These are phyloP conservation scores for Jacaranda mimosifolia DNA, from an alignment of 257 asterid species.

Conservation along the genomic window DNA sequence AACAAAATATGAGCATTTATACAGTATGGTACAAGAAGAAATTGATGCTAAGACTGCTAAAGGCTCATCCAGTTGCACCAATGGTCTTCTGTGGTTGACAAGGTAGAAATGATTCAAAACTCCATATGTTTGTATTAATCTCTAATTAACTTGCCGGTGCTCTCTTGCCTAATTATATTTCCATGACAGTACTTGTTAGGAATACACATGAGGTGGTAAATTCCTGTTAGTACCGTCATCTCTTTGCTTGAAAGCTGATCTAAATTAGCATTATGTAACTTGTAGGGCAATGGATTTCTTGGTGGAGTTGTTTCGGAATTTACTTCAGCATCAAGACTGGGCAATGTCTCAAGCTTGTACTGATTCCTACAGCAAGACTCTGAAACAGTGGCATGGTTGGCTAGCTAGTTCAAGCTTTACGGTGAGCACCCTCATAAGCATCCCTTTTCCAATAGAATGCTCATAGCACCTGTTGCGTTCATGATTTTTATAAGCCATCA, in stretches of 20 bases:
- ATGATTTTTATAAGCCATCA: constrained; percentile 5
- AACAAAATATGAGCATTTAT: constrained; percentile 68
- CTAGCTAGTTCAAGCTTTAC: constrained; percentile 93
- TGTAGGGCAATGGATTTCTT: constrained; percentile 97
- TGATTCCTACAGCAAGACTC: constrained; percentile 83
- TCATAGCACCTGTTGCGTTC: constrained; percentile 7
- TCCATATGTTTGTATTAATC: constrained; percentile 10
- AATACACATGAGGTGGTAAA: background rate
- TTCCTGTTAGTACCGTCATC: constrained; percentile 28
- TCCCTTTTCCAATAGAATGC: constrained; percentile 21
- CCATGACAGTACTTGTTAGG: constrained; percentile 6
- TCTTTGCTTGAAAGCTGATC: background rate
- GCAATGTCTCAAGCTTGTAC: constrained; percentile 89
- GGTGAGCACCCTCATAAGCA: constrained; percentile 51
- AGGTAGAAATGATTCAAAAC: constrained; percentile 56
- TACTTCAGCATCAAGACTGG: constrained; percentile 85
- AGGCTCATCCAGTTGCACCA: constrained; percentile 94
- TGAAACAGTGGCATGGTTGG: constrained; percentile 97
- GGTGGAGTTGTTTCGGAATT: constrained; percentile 81
- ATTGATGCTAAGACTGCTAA: constrained; percentile 89
- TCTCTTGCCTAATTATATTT: constrained; percentile 16
- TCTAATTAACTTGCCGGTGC: constrained; percentile 23
- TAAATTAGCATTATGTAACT: constrained; percentile 29
- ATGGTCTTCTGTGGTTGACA: constrained; percentile 98
- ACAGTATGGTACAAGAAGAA: constrained; percentile 92